These are phyloP conservation scores for Xerophyta viscosa DNA, from an alignment of 106 monocot species.

Conservation along the genomic window DNA sequence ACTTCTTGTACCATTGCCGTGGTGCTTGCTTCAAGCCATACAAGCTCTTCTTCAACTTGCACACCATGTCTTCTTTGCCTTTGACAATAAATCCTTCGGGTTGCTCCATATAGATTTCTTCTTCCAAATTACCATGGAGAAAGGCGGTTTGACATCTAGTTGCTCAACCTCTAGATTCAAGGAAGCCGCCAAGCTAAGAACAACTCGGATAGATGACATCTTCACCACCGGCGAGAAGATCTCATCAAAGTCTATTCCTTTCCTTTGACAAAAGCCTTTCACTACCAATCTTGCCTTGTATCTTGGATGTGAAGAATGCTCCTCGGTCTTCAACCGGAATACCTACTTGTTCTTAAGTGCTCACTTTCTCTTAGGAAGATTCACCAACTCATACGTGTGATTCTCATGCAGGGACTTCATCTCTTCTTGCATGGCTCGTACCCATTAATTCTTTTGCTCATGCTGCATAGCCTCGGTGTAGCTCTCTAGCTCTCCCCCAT, in stretches of 20 bases:
- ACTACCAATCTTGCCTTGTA: not conserved
- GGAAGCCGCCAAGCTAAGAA: not conserved
- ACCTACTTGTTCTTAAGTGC: not conserved
- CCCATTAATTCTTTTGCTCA: not conserved
- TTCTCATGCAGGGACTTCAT: not conserved
- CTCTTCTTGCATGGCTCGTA: not conserved
- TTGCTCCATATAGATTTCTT: not conserved
- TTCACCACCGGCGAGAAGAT: not conserved
- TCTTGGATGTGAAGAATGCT: not conserved
- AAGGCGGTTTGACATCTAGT: not conserved
- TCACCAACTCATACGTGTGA: not conserved
- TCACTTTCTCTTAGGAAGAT: not conserved
- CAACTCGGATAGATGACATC: not conserved
- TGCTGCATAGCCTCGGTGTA: not conserved
- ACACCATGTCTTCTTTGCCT: slow-evolving; percentile 6
- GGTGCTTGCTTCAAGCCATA: slow-evolving; percentile 12
- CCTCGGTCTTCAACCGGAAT: not conserved
- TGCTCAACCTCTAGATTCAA: not conserved
- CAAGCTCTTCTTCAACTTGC: slow-evolving; percentile 9
- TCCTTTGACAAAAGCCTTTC: not conserved
- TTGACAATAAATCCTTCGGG: not conserved
- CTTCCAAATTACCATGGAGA: not conserved
- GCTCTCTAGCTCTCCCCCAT: not conserved
- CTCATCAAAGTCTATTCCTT: not conserved
- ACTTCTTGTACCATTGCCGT: slow-evolving; percentile 8